Base-by-base conservation (phyloP, 441 rosid species). In the Bruguiera hainesii region DNA sequence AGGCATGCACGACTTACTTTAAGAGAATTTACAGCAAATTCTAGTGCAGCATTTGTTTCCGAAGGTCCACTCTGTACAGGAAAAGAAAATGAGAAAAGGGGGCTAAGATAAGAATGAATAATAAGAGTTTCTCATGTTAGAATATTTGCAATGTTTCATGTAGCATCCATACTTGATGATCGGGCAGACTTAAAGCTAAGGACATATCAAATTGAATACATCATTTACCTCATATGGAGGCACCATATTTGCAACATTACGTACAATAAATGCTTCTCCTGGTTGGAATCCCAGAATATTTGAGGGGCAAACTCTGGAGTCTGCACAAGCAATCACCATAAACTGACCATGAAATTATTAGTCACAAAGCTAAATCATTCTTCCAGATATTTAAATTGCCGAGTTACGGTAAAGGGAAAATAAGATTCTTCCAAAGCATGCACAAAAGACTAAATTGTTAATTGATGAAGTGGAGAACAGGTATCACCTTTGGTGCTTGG, bases 251-350 rank as follows among this genome's bases (percentile, higher is more conserved):
- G 97, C 98, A 66, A 94, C 85, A 78, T 91, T 94, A 11, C 98
- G 96, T 62, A 91, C 87, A 20, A 80, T 82, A 81, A 94, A 94
- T 68, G 99, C 94, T 79, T 89, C 99, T 61, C 99, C 99, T 8
- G 99, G 99, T 82, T 88, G 89, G 75, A 91, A 89, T 77, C 99
- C 99, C 57, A 93, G 78, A 71, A 89, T 68, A 59, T 73, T 83
- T 28, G 99, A 89, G 67, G 99, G 99, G 74, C 99, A 94, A 67
- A 94, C 98, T 78, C 98, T 87, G 56, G 99, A 94, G 78, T 94
- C 99, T 60, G 89, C 97, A 82, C 99, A 94, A 70, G 99, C 92
- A 76, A 91, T 85, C 82, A 89, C 97, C 92, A 88, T 82, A 79
- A 91, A 89, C 99, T 91, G 90, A 80, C 60, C 72, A 78, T 64